phyloP scores from a whole-genome alignment of 176 grass and related monocot genomes.

The Oryza glumipatula region DNA sequence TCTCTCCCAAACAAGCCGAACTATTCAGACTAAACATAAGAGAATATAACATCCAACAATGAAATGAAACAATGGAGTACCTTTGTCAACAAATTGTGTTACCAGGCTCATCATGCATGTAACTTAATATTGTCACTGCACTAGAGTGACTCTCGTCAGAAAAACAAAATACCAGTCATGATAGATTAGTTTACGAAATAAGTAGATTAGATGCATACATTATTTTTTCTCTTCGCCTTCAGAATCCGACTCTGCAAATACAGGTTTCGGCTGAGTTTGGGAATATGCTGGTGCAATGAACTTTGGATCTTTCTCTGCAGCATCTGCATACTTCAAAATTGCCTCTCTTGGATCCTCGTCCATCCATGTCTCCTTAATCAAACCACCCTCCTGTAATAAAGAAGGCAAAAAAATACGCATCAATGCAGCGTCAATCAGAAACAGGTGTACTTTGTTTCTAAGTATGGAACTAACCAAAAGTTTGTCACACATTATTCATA shows the following conservation, averaged over 20 bases:
- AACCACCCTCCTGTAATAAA: slow-evolving; percentile 88
- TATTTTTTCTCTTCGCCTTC: slow-evolving; percentile 76
- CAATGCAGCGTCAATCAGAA: not conserved
- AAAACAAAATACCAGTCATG: slow-evolving; percentile 29
- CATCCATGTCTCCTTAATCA: slow-evolving; percentile 99
- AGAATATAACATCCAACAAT: slow-evolving; percentile 26
- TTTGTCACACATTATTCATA: slow-evolving; percentile 12
- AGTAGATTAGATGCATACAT: slow-evolving; percentile 22
- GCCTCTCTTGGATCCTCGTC: slow-evolving; percentile 99
- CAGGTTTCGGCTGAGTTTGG: slow-evolving; percentile 81
- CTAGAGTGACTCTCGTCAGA: slow-evolving; percentile 24
- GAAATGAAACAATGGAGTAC: slow-evolving; percentile 5
- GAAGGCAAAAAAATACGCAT: not conserved
- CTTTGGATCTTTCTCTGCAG: slow-evolving; percentile 86
- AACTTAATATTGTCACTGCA: not conserved
- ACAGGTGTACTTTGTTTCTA: not conserved
- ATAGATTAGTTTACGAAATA: slow-evolving; percentile 18
- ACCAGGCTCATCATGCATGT: not conserved
- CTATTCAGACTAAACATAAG: not conserved
- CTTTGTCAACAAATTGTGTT: not conserved
- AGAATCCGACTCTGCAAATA: slow-evolving; percentile 89
- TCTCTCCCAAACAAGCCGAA: not conserved
- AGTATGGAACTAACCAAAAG: slow-evolving; percentile 28
- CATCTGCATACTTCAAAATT: slow-evolving; percentile 96
- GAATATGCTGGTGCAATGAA: slow-evolving; percentile 95